A percentile compares a stretch with the other conserved stretches of the same genome.
Conservation (phyloP, 345 rosid species). For the Gossypioides kirkii region DNA sequence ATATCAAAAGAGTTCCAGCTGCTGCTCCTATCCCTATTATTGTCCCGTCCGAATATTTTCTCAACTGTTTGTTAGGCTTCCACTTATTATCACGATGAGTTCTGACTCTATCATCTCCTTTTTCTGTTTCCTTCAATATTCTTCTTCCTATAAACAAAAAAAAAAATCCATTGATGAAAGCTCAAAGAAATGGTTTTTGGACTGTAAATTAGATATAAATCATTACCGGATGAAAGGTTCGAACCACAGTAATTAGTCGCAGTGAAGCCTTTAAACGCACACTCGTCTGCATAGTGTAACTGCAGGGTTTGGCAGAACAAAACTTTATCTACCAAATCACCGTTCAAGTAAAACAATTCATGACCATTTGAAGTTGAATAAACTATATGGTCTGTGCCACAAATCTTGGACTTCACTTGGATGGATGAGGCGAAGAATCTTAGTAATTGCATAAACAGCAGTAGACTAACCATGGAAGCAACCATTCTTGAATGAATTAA, state of each 20-base stretch:
- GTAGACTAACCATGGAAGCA: slow-evolving; percentile 27
- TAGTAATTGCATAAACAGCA: slow-evolving; percentile 37
- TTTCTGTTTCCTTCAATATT: slow-evolving; percentile 41
- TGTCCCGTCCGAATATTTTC: slow-evolving; percentile 9
- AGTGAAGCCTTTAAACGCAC: slow-evolving; percentile 33
- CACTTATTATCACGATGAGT: background rate
- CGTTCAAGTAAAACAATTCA: slow-evolving; percentile 51
- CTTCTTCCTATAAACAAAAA: slow-evolving; percentile 19
- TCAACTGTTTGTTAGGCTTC: background rate
- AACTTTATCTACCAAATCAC: slow-evolving; percentile 41
- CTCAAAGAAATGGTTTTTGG: background rate
- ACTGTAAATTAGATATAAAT: background rate
- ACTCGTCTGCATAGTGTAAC: slow-evolving; percentile 39
- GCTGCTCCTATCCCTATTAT: slow-evolving; percentile 40
- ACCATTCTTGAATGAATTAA: slow-evolving; percentile 28
- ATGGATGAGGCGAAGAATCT: slow-evolving; percentile 34
- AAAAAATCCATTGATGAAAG: slow-evolving; percentile 19
- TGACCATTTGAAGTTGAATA: slow-evolving; percentile 36
- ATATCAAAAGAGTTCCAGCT: slow-evolving; percentile 47
- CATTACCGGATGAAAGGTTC: slow-evolving; percentile 42
- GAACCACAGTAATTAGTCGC: slow-evolving; percentile 33
- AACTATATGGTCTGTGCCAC: slow-evolving; percentile 47
- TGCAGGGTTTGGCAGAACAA: slow-evolving; percentile 53
- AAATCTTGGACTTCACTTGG: slow-evolving; percentile 41
- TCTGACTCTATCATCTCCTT: slow-evolving; percentile 4